A percentile compares a stretch with the other conserved stretches of the same genome.
These are phyloP conservation scores for Paramyrothecium roridum DNA, from an alignment of 2,329 filamentous ascomycete genomes.

Conservation along the genomic window DNA sequence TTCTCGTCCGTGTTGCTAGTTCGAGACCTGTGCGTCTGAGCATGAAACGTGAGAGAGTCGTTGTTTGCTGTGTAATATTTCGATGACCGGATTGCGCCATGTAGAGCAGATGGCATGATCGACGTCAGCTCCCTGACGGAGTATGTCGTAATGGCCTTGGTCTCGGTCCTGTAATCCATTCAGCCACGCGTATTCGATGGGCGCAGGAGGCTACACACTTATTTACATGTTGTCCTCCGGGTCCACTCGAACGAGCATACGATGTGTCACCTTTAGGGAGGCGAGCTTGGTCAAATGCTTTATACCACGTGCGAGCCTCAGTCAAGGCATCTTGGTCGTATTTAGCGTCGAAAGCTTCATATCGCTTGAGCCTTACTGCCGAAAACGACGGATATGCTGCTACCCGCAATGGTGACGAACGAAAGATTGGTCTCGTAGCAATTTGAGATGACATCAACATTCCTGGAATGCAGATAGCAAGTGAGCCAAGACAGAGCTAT, in stretches of 20 bases:
- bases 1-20: constrained; percentile 53
- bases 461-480: neutral
- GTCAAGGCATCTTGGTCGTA: constrained; percentile 48
- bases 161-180: constrained; percentile 51
- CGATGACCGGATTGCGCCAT: constrained; percentile 43
- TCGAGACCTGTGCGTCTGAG: constrained; percentile 51
- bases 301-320: constrained; percentile 50
- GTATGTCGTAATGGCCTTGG: constrained; percentile 55
- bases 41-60: constrained; percentile 52
- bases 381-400: neutral
- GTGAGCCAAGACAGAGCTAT: too few species aligned
- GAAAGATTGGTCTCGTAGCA: neutral
- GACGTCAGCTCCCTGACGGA: constrained; percentile 41
- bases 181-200: constrained; percentile 35
- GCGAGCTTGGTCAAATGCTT: constrained; percentile 36
- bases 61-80: constrained; percentile 50
- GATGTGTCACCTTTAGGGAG: constrained; percentile 51
- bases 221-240: constrained; percentile 61
- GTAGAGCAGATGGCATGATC: constrained; percentile 45
- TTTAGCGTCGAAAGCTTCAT: constrained; percentile 45
- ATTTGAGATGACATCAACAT: neutral
- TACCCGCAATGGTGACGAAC: constrained; percentile 1
- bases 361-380: constrained; percentile 27
- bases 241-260: constrained; percentile 57
- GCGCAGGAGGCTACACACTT: constrained; percentile 39